phyloP scores from a whole-genome alignment of 208 protist species.

The Angomonas deanei region DNA sequence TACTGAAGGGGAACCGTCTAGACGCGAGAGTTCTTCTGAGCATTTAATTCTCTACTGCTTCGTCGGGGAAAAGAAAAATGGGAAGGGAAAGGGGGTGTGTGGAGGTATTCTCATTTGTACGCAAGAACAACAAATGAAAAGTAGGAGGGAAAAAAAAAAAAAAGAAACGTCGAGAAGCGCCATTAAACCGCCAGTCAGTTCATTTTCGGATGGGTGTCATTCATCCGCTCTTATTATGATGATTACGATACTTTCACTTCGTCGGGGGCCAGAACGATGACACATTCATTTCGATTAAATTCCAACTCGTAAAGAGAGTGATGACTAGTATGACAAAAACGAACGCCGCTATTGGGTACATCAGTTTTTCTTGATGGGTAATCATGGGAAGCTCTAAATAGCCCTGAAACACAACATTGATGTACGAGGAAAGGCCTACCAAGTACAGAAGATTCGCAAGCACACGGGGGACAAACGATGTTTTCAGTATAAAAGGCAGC shows the following conservation, averaged over 20 bases:
- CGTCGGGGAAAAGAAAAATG: constrained; percentile 6
- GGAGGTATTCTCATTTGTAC: background rate
- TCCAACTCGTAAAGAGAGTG: constrained; percentile 5
- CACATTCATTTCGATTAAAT: background rate
- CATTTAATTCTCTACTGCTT: constrained; percentile 22
- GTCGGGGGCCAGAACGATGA: constrained; percentile 4
- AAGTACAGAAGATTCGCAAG: constrained; percentile 64
- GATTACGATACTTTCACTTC: background rate
- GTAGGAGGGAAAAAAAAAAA: background rate
- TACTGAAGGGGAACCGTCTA: constrained; percentile 84
- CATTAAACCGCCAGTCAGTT: background rate
- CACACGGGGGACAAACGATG: constrained; percentile 22
- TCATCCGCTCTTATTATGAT: no score
- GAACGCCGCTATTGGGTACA: constrained; percentile 81
- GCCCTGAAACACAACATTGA: constrained; percentile 90
- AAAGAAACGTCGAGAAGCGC: background rate
- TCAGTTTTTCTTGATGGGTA: constrained; percentile 74
- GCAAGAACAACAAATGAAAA: background rate
- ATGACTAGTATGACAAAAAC: constrained; percentile 32
- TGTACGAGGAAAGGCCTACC: constrained; percentile 64
- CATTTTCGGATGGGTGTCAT: no score
- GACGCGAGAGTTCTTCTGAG: constrained; percentile 49
- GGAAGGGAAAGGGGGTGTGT: background rate
- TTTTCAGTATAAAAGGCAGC: constrained; percentile 26
- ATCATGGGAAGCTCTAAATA: constrained; percentile 91